These are phyloP conservation scores for Gossypium lobatum DNA, from an alignment of 441 rosid genomes.

Conservation along the genomic window DNA sequence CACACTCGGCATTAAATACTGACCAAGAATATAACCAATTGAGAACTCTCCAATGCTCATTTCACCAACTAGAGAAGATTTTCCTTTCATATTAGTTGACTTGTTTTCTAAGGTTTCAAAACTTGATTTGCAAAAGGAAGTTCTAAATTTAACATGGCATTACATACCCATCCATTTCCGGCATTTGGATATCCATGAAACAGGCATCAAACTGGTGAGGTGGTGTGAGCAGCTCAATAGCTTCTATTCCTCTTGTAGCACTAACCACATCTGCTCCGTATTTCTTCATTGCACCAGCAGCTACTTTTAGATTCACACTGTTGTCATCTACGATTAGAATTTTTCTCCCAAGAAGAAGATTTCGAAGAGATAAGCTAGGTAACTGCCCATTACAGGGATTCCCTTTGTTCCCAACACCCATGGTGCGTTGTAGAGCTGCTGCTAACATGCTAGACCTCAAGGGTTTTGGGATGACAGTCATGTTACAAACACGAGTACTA, in stretches of 20 bases:
- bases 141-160: background rate
- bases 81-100: no score
- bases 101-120: background rate
- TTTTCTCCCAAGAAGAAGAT: slow-evolving; percentile 66
- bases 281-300: slow-evolving; percentile 76
- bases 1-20: background rate
- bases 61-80: no score
- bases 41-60: background rate
- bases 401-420: slow-evolving; percentile 62
- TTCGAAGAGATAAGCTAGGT: slow-evolving; percentile 38
- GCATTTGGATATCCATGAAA: slow-evolving; percentile 98
- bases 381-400: slow-evolving; percentile 53
- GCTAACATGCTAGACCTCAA: slow-evolving; percentile 82
- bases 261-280: slow-evolving; percentile 88
- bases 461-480: slow-evolving; percentile 67
- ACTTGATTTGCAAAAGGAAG: background rate
- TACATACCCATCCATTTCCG: slow-evolving; percentile 90
- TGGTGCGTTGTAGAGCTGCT: slow-evolving; percentile 61
- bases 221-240: slow-evolving; percentile 51
- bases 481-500: slow-evolving; percentile 28
- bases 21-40: background rate
- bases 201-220: slow-evolving; percentile 87
- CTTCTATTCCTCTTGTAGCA: slow-evolving; percentile 54
- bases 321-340: slow-evolving; percentile 79
- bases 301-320: slow-evolving; percentile 71